A percentile compares a stretch with the other conserved stretches of the same genome.
Evolutionary conservation across 2,329 filamentous ascomycete species (phyloP).

Genomic region (Colletotrichum orchidophilum): DNA sequence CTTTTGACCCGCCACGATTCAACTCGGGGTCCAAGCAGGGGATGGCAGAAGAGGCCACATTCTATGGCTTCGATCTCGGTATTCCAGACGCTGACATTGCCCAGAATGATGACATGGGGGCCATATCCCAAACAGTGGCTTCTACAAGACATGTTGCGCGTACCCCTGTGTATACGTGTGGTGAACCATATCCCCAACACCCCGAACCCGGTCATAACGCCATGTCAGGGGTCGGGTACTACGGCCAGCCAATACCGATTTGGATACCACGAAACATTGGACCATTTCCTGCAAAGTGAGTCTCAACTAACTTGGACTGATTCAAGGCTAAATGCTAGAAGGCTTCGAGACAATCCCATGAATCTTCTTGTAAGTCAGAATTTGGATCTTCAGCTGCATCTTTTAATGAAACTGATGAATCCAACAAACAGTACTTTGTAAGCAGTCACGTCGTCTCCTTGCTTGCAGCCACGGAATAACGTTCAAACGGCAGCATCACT

Average conservation of each 20-base stretch:
- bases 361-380: constrained; percentile 68
- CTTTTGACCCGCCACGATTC: constrained; percentile 37
- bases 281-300: constrained; percentile 56
- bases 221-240: constrained; percentile 65
- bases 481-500: constrained; percentile 56
- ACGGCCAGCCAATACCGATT: constrained; percentile 74
- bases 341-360: constrained; percentile 77
- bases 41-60: constrained; percentile 49
- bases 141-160: no score
- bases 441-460: constrained; percentile 33
- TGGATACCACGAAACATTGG: constrained; percentile 58
- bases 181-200: neutral
- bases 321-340: constrained; percentile 51
- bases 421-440: constrained; percentile 58
- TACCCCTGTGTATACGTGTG: neutral
- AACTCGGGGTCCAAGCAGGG: neutral
- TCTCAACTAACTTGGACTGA: neutral
- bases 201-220: no score
- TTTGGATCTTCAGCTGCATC: neutral
- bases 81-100: constrained; percentile 75
- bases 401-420: neutral
- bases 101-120: constrained; percentile 75
- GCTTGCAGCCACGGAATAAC: constrained; percentile 2
- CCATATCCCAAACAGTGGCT: constrained; percentile 58
- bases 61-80: constrained; percentile 78